These are phyloP conservation scores for Friedmanniomyces simplex DNA, from an alignment of 495 filamentous ascomycete genomes.

Conservation along the genomic window DNA sequence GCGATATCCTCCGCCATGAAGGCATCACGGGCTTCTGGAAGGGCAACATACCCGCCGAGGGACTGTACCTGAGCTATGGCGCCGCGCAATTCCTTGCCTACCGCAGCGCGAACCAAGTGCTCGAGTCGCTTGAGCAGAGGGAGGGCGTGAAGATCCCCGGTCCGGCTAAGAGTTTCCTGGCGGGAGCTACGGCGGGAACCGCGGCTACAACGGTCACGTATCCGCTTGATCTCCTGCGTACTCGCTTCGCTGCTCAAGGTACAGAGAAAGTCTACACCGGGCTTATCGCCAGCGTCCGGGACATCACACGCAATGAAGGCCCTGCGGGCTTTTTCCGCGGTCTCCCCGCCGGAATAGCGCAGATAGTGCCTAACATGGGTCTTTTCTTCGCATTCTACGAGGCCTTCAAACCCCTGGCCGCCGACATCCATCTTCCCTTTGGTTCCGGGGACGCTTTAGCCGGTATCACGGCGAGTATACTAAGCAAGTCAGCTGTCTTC, in stretches of 20 bases:
- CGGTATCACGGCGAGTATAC: conserved; percentile 63
- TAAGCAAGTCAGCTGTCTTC: conserved; percentile 83
- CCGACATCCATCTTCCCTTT: conserved; percentile 34
- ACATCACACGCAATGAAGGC: conserved; percentile 72
- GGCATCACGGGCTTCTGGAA: conserved; percentile 90
- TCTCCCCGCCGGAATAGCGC: conserved; percentile 62
- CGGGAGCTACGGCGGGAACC: conserved; percentile 71
- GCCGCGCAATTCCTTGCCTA: conserved; percentile 88
- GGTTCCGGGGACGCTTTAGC: conserved; percentile 72
- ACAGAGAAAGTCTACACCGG: conserved; percentile 68
- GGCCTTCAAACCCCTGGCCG: conserved; percentile 47
- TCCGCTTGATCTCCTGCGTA: conserved; percentile 86
- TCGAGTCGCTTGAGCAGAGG: conserved; percentile 42
- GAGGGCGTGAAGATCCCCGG: conserved; percentile 40
- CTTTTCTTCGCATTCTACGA: conserved; percentile 91
- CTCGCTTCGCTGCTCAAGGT: conserved; percentile 90
- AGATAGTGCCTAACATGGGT: conserved; percentile 95
- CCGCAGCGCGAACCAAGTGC: conserved; percentile 47
- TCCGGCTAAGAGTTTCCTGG: conserved; percentile 57
- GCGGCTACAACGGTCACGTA: conserved; percentile 77
- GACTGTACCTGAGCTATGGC: conserved; percentile 84
- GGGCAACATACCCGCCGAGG: conserved; percentile 89
- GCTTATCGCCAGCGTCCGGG: conserved; percentile 51
- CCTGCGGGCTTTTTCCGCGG: conserved; percentile 74
- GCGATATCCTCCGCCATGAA: conserved; percentile 63